Base-by-base conservation (phyloP, 371 early-diverging fungal species). In the Cokeromyces recurvatus region DNA sequence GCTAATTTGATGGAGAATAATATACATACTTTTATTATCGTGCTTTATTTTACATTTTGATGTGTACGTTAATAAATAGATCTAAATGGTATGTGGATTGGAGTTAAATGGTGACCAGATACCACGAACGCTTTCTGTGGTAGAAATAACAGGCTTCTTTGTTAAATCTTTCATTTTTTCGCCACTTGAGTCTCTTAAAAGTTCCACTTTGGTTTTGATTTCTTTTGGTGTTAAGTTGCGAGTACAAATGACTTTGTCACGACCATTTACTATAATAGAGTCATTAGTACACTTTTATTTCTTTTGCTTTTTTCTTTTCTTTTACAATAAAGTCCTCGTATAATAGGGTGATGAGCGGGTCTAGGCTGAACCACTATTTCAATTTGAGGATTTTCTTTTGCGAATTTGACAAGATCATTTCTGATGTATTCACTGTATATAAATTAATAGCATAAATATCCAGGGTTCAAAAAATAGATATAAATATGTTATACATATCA, bases 61-160 rank as follows among this genome's bases (percentile, higher is more conserved):
- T n/a, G n/a, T n/a, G n/a, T n/a, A n/a, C n/a, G n/a, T n/a, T n/a
- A n/a, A n/a, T n/a, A n/a, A n/a, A n/a, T n/a, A n/a, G n/a, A n/a
- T n/a, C n/a, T n/a, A 85, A 50, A 85, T 82, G 42, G 77, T 66
- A 55, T 85, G 84, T 42, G 79, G 81, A 46, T 77, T 68, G 37
- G 82, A 63, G 49, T 89, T 84, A 81, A 91, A 91, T 29, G 91
- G 90, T 48, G 89, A 88, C 87, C 89, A 91, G 46, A 90, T 88
- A 43, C 90, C 91, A 48, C 91, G 83, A n/a, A 91, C 88, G 49
- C 86, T 86, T 38, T 78, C 81, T 32, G 85, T 88, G 16, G 86
- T 83, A 14, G 89, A 90, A 43, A 88, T 74, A 23, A 90, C 89
- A 31, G 85, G 84, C 53, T 74, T 81, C 71, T 87, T 86, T 59